Evolutionary conservation across 257 asterid genomes (phyloP), one percentile per base, ranked within the genome.

Genomic region (Ligustrum vulgare): DNA sequence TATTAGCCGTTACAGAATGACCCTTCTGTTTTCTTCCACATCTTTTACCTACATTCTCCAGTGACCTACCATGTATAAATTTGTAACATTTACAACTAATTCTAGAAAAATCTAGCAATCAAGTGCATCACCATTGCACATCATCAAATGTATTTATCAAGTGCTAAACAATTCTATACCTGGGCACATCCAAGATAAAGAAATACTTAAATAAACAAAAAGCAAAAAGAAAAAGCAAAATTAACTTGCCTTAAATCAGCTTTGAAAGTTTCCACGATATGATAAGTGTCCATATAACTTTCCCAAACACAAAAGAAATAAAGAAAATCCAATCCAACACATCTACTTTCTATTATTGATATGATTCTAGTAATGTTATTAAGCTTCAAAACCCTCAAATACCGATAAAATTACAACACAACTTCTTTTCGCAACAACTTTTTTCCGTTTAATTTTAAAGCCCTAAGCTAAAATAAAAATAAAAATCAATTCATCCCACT

Each of bases 401-500:
- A 9, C 28, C 2, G 47, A 68, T 23, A 8, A 68, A 68, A 68
- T 6, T 8, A 68, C 72, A 69, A 39, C n/a, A 6, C 60, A 68
- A 18, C 56, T 18, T 22, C 58, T n/a, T 47, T 39, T 51, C 1
- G 25, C 23, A 18, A 71, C 23, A 15, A 20, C 8, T n/a, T 56
- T 7, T 56, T 20, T 20, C 23, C 33, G 36, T 71, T 31, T 28
- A 49, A 25, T 43, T 45, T 23, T 18, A 45, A 71, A 71, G 33
- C 75, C 75, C 75, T 71, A 71, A 71, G 16, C 18, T 49, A 23
- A 41, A 41, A 23, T 22, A 45, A 68, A 9, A 68, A 18, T 0
- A 15, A 8, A 2, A 41, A 66, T 39, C 13, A 56, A 56, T 9
- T 20, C 64, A 56, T 20, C 64, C 25, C 32, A 70, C 63, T 45